These are phyloP conservation scores for Omphalotus olearius DNA, from an alignment of 1,284 basidiomycete species.

Conservation along the genomic window DNA sequence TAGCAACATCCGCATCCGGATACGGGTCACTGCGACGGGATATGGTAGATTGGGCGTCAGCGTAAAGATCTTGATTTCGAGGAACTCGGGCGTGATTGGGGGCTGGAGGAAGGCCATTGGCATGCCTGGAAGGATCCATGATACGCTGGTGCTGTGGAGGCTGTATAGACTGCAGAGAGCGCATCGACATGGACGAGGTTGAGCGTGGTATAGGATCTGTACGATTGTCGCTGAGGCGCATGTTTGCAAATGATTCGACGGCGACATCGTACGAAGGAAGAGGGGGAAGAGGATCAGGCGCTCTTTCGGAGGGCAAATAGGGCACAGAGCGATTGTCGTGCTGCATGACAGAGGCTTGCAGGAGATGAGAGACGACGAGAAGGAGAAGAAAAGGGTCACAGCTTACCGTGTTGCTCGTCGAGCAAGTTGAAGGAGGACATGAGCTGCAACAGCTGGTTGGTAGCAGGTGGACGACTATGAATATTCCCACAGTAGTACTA, in stretches of 20 bases:
- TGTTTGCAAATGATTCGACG: slow-evolving; percentile 43
- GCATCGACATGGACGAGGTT: slow-evolving; percentile 50
- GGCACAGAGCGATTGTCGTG: slow-evolving; percentile 38
- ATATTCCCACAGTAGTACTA: no score
- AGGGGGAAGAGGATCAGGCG: slow-evolving; percentile 28
- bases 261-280: slow-evolving; percentile 35
- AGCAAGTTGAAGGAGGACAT: background rate
- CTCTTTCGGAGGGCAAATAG: slow-evolving; percentile 33
- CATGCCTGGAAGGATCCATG: slow-evolving; percentile 28
- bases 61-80: slow-evolving; percentile 16
- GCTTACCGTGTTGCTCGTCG: slow-evolving; percentile 4
- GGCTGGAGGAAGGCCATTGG: slow-evolving; percentile 29
- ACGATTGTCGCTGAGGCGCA: slow-evolving; percentile 37
- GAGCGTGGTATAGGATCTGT: slow-evolving; percentile 41
- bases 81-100: slow-evolving; percentile 13
- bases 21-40: slow-evolving; percentile 12
- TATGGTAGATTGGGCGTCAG: background rate
- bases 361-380: background rate
- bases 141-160: slow-evolving; percentile 16
- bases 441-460: no score
- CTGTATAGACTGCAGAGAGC: slow-evolving; percentile 29
- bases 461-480: no score
- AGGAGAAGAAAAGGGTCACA: slow-evolving; percentile 5
- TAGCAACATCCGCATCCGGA: background rate
- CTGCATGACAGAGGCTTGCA: slow-evolving; percentile 18